Evolutionary conservation across 352 stramenopile genomes (phyloP).

Genomic region (Thalassiosira sp.): DNA sequence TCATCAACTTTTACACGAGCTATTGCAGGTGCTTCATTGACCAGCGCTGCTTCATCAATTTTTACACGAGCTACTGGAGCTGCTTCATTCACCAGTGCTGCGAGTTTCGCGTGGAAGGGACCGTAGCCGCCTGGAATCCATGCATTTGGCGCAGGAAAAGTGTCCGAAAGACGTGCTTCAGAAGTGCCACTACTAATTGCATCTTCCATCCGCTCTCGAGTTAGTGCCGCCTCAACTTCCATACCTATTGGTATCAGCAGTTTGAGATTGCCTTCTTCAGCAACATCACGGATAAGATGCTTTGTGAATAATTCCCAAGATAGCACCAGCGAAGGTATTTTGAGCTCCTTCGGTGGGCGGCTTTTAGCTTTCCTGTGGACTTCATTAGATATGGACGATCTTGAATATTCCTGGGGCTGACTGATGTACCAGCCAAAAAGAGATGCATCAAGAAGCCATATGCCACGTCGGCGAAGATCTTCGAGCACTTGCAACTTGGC

Average conservation of each 20-base stretch:
- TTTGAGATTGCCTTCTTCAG: conserved; percentile 43
- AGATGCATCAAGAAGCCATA: conserved; percentile 62
- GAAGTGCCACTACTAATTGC: conserved; percentile 16
- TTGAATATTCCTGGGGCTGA: conserved; percentile 33
- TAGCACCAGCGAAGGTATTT: conserved; percentile 44
- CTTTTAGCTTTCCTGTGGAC: conserved; percentile 41
- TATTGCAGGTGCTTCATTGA: too few species aligned
- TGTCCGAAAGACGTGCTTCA: conserved; percentile 24
- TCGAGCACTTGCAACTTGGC: conserved; percentile 52
- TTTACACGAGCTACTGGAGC: conserved; percentile 15
- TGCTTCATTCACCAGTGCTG: conserved; percentile 31
- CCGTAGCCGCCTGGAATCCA: conserved; percentile 56
- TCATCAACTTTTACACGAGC: not conserved
- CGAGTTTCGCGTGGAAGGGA: conserved; percentile 41
- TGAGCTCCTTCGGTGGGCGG: conserved; percentile 47
- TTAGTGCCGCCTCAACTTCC: conserved; percentile 48
- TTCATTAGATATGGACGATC: conserved; percentile 41
- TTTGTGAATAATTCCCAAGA: conserved; percentile 62
- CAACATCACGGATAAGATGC: conserved; percentile 48
- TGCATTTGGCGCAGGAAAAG: conserved; percentile 58
- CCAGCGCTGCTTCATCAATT: too few species aligned
- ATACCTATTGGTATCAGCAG: conserved; percentile 50
- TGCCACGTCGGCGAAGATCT: conserved; percentile 42
- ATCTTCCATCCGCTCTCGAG: conserved; percentile 32
- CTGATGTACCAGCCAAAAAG: conserved; percentile 64